Base-by-base conservation (phyloP, 495 filamentous ascomycete genomes). In the Collariella sp. region DNA sequence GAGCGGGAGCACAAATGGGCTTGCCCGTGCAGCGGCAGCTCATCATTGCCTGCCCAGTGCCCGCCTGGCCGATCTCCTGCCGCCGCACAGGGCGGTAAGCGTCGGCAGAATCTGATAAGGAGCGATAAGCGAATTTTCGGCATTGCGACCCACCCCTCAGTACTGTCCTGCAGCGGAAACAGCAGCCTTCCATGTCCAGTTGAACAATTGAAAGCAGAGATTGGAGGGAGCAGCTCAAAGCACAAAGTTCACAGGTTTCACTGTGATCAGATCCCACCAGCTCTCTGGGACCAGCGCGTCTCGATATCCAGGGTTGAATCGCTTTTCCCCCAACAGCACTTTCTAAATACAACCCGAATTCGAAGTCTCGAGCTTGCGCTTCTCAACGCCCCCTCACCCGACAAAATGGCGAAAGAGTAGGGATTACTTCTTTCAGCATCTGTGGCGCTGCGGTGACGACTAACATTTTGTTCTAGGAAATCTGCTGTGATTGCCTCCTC, bases 111-210 rank as follows among this genome's bases (percentile, higher is more conserved):
- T 12, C 7, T 36, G 65, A 67, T 67, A 67, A 67, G 50, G 18
- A 18, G 34, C 53, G 64, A 67, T 67, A 67, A 67, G 64, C 49
- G 65, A 66, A 64, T 64, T 68, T 68, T 66, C 54, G 63, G 50
- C 35, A 16, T 33, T 13, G 38, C 45, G 35, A 42, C 46, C 50
- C 60, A 58, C 46, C 49, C 22, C 42, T 19, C 23, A 46, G 35
- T 10, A 18, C 39, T 22, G 38, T 23, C 42, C 12, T 0, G 33
- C 31, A 16, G 22, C 35, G 33, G 42, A 33, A 33, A 50, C 46
- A 41, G 34, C 9, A 24, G 36, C 36, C 26, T n/a, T 45, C 26
- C n/a, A 23, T 56, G 44, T 29, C 31, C 34, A n/a, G 18, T 1
- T 31, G 26, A 31, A 31, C 26, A 31, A 9, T 9, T 31, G 7